Base-by-base conservation (phyloP, 805 yeast species). In the Wickerhamiella parazyma region DNA sequence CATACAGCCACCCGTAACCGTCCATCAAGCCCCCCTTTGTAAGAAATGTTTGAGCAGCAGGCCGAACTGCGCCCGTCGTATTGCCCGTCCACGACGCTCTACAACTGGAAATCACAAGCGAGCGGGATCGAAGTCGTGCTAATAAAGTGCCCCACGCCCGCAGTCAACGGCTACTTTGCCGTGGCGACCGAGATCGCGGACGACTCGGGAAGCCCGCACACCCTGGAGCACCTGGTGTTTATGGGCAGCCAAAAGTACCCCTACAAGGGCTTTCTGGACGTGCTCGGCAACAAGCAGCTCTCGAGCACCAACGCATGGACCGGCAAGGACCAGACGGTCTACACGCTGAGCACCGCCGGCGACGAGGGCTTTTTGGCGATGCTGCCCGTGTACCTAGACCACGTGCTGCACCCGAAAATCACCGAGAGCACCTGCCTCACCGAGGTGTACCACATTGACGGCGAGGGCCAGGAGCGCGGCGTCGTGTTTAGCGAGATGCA, bases 401-500 rank as follows among this genome's bases (percentile, higher is more conserved):
- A 91, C 58, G 62, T 91, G 19, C 60, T 86, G 37, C 61, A 76
- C 52, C 96, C 98, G 1, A 83, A 94, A 0, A 64, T 91, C 42
- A 80, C 94, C 1, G 94, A 86, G 56, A 83, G 77, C 42, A 94
- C 94, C 0, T 91, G 94, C 54, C 65, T 79, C 42, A 91, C 98
- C 1, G 98, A 91, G 59, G 97, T 91, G 7, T 84, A 84, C 59
- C 97, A 91, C 59, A 73, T 91, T 37, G 97, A 91, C 59, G 95
- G 94, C 1, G 71, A 75, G 7, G 94, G 82, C 25, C 76, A 80
- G 50, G 98, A 91, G 53, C 85, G 85, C 58, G 98, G 98, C 53
- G 98, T 91, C 24, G 97, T 91, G 3, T 91, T 81, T 58, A 80
- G 93, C 42, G 98, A 91, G 63, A 91, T 91, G 97, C 95, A 84